These are phyloP conservation scores for Pseudoneurospora amorphoporcata DNA, from an alignment of 495 filamentous ascomycete species.

Conservation along the genomic window DNA sequence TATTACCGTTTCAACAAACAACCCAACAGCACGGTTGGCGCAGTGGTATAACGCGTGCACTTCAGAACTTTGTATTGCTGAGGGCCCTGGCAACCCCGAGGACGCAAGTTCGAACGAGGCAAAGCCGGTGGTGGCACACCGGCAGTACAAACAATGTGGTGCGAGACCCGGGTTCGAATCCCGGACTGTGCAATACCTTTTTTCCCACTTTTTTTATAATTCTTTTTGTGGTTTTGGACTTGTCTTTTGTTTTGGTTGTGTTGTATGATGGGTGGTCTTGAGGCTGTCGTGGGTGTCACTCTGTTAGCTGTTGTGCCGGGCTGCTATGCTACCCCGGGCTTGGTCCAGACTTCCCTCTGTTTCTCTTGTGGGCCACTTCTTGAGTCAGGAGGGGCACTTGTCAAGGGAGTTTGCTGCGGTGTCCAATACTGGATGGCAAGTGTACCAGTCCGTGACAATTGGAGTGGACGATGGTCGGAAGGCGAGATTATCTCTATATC, in stretches of 20 bases:
- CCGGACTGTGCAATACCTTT: neutral
- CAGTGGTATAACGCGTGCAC: neutral
- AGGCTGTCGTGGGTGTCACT: neutral
- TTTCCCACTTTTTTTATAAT: neutral
- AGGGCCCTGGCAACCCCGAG: neutral
- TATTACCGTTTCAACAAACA: neutral
- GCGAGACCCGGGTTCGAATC: neutral
- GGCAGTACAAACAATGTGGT: neutral
- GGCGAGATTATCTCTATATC: neutral
- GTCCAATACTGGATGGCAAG: neutral
- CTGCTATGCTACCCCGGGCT: neutral
- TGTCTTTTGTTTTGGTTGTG: neutral
- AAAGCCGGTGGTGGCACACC: neutral
- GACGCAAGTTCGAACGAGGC: neutral
- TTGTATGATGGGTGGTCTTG: too few species aligned
- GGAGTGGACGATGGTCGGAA: neutral
- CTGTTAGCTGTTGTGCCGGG: neutral
- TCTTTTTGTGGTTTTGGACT: neutral
- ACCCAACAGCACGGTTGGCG: neutral
- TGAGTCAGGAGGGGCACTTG: neutral
- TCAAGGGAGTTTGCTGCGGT: neutral
- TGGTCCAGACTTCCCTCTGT: neutral
- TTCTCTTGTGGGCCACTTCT: too few species aligned
- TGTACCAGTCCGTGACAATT: neutral
- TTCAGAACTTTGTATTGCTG: neutral